A percentile compares a stretch with the other conserved stretches of the same genome.
Conservation (phyloP, 208 protist genomes). For the Wallacemonas sp. region DNA sequence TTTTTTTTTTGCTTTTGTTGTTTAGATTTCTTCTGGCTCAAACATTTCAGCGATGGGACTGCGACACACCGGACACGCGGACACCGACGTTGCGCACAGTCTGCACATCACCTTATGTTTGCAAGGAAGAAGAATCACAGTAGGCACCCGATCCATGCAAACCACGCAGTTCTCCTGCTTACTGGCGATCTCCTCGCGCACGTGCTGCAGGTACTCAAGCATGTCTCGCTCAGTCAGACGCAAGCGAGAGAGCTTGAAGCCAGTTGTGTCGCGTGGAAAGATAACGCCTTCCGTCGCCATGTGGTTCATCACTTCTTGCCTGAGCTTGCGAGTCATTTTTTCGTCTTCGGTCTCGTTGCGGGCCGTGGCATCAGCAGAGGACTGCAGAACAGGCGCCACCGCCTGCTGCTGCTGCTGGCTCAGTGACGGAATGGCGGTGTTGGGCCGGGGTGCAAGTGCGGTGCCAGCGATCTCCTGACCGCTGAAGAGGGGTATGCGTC, state of each 20-base stretch:
- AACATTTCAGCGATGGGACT: slow-evolving; percentile 79
- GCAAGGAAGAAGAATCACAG: slow-evolving; percentile 82
- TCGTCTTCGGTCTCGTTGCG: slow-evolving; percentile 49
- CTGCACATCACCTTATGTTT: slow-evolving; percentile 85
- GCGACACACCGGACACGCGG: slow-evolving; percentile 73
- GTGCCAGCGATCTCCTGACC: background rate
- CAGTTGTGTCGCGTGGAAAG: slow-evolving; percentile 57
- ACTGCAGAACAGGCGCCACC: slow-evolving; percentile 11
- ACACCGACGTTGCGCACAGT: slow-evolving; percentile 54
- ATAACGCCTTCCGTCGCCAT: slow-evolving; percentile 46
- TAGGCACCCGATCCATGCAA: slow-evolving; percentile 78
- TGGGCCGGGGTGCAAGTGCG: background rate
- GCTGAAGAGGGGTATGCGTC: slow-evolving; percentile 10
- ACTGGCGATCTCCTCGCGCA: slow-evolving; percentile 64
- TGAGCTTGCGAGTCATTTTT: slow-evolving; percentile 47
- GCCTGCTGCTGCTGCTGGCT: background rate
- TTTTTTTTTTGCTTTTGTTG: slow-evolving; percentile 8
- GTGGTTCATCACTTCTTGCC: slow-evolving; percentile 75
- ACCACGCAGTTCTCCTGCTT: slow-evolving; percentile 85
- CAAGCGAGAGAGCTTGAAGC: slow-evolving; percentile 66
- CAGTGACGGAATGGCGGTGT: slow-evolving; percentile 1
- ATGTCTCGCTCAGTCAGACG: slow-evolving; percentile 77
- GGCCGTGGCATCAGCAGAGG: slow-evolving; percentile 17
- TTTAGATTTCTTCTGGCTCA: slow-evolving; percentile 71
- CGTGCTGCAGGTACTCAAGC: slow-evolving; percentile 84